Conservation (phyloP, 176 grass and related monocot species). For the Phyllostachys edulis region DNA sequence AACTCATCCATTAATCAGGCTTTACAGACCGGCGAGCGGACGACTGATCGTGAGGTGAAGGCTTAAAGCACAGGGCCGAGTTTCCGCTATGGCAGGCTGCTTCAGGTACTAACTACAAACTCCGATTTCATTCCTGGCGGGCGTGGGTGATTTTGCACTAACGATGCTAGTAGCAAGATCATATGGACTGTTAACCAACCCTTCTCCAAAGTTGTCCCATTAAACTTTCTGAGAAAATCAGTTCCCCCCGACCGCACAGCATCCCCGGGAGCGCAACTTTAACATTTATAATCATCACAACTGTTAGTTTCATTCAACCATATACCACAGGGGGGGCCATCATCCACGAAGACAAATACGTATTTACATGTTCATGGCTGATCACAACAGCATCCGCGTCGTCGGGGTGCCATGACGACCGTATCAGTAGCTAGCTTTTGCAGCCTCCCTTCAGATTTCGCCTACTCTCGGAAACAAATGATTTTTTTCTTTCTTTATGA, state of each 20-base stretch:
- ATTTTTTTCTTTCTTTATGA: background rate
- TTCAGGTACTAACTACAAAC: conserved; percentile 30
- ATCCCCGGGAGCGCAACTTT: too few relatives aligned
- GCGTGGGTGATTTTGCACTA: background rate
- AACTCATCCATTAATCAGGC: too few relatives aligned
- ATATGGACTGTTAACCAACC: background rate
- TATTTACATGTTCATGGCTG: conserved; percentile 39
- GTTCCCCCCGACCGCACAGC: too few relatives aligned
- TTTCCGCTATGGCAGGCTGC: conserved; percentile 35
- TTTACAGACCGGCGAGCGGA: conserved; percentile 29
- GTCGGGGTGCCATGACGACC: background rate
- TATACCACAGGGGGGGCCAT: background rate
- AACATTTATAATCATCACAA: background rate
- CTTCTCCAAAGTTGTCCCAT: background rate
- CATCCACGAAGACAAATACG: background rate
- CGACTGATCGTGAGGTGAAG: conserved; percentile 48
- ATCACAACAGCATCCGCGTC: background rate
- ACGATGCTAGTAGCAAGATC: background rate
- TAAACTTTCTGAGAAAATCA: too few relatives aligned
- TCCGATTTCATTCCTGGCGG: background rate
- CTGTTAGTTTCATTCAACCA: background rate
- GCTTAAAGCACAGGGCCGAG: conserved; percentile 39
- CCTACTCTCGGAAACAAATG: background rate
- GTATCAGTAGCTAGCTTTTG: conserved; percentile 22
- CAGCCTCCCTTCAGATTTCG: background rate